phyloP scores from a whole-genome alignment of 192 early-diverging fungal genomes.

The Phycomyces nitens region DNA sequence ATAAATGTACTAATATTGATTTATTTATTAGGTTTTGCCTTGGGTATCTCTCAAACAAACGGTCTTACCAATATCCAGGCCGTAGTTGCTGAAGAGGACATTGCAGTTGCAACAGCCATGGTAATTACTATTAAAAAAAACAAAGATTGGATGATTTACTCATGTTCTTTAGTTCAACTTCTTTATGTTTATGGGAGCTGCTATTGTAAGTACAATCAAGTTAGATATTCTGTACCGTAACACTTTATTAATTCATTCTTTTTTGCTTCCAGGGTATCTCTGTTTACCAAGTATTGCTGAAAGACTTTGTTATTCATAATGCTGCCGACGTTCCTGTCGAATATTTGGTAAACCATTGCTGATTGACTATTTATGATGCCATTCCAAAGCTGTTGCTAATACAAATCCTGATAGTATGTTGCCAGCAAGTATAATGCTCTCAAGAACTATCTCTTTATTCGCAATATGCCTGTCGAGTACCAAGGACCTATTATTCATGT shows the following conservation, averaged over 20 bases:
- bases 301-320: conserved; percentile 2
- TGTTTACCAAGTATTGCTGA: conserved; percentile 17
- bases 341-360: not conserved
- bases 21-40: conserved; percentile 1
- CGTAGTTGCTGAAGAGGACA: conserved; percentile 37
- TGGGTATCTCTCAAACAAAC: conserved; percentile 59
- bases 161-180: conserved; percentile 25
- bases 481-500: conserved; percentile 12
- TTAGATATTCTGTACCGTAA: too few species aligned
- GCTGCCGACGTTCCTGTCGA: conserved; percentile 1
- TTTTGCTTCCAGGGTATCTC: conserved; percentile 14
- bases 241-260: too few species aligned
- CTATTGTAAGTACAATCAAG: not conserved
- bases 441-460: conserved; percentile 11
- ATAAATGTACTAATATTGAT: too few species aligned
- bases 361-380: too few species aligned
- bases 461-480: conserved; percentile 10
- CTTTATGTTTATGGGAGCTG: conserved; percentile 21
- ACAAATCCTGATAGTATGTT: too few species aligned
- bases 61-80: conserved; percentile 43
- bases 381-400: not conserved
- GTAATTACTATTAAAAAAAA: too few species aligned
- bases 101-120: conserved; percentile 42
- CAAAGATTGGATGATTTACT: too few species aligned
- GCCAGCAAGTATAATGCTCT: conserved; percentile 12